Percentiles rank a stretch among this genome's conserved stretches.
These are phyloP conservation scores for Platanthera zijinensis DNA, from an alignment of 106 monocot genomes.

Conservation along the genomic window DNA sequence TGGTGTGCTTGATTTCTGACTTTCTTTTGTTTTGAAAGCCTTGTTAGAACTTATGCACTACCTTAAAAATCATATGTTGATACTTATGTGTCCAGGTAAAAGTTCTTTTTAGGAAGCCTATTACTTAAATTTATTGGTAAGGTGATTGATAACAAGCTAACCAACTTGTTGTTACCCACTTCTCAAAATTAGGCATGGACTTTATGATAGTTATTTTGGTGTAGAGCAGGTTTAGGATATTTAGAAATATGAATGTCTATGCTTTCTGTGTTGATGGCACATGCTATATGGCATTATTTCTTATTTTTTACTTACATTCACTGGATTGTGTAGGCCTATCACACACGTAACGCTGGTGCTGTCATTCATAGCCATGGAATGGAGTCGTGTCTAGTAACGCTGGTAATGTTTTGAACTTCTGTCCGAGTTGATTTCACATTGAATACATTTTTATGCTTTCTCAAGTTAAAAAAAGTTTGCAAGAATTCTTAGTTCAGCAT, in stretches of 20 bases:
- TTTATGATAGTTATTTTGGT: not conserved
- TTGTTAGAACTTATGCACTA: too few relatives aligned
- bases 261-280: not conserved
- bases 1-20: too few relatives aligned
- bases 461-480: not conserved
- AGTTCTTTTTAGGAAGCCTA: not conserved
- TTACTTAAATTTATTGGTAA: not conserved
- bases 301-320: not conserved
- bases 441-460: not conserved
- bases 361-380: conserved; percentile 98
- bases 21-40: too few relatives aligned
- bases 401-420: conserved; percentile 31
- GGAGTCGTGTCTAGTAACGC: conserved; percentile 86
- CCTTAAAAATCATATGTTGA: too few relatives aligned
- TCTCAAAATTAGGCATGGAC: too few relatives aligned
- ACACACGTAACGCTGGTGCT: conserved; percentile 85
- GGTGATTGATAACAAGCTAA: not conserved
- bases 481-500: not conserved
- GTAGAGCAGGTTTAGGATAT: not conserved
- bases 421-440: not conserved
- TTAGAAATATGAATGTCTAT: not conserved
- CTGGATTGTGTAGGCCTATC: conserved; percentile 57
- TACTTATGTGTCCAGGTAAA: not conserved
- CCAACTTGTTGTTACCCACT: not conserved
- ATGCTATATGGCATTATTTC: not conserved